Percentiles rank a stretch among this genome's conserved stretches.
These are phyloP conservation scores for Saturnispora sanitii DNA, from an alignment of 805 yeast genomes.

Conservation along the genomic window DNA sequence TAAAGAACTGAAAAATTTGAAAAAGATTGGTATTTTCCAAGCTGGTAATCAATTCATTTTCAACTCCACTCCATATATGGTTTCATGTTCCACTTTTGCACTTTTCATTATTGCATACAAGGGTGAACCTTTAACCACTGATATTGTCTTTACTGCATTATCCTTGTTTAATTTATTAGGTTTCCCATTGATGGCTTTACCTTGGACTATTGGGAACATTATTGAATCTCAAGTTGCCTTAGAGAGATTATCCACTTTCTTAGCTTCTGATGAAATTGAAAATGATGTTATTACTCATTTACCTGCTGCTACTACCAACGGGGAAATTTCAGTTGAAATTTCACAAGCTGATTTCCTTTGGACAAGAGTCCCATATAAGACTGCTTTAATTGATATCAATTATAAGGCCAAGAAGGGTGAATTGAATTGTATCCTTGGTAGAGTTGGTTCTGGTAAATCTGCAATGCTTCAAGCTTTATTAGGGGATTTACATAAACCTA, in stretches of 20 bases:
- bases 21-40: conserved; percentile 58
- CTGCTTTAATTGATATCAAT: conserved; percentile 39
- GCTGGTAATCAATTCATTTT: conserved; percentile 71
- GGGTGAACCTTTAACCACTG: conserved; percentile 66
- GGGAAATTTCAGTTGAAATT: conserved; percentile 58
- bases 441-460: conserved; percentile 62
- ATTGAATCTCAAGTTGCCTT: conserved; percentile 86
- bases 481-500: conserved; percentile 37
- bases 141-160: conserved; percentile 84
- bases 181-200: conserved; percentile 89
- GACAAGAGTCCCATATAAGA: conserved; percentile 63
- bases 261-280: conserved; percentile 73
- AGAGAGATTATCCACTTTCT: conserved; percentile 61
- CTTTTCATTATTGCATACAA: conserved; percentile 48
- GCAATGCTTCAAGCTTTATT: conserved; percentile 44
- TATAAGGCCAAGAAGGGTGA: conserved; percentile 44
- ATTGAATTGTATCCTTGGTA: conserved; percentile 52
- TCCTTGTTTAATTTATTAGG: conserved; percentile 78
- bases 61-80: conserved; percentile 80
- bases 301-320: conserved; percentile 38
- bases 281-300: conserved; percentile 46
- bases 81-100: conserved; percentile 83
- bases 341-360: conserved; percentile 66
- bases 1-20: conserved; percentile 69
- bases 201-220: conserved; percentile 76